Percentiles rank a stretch among this genome's conserved stretches.
These are phyloP conservation scores for Paramyrothecium sp. DNA, from an alignment of 2,329 filamentous ascomycete species.

Conservation along the genomic window DNA sequence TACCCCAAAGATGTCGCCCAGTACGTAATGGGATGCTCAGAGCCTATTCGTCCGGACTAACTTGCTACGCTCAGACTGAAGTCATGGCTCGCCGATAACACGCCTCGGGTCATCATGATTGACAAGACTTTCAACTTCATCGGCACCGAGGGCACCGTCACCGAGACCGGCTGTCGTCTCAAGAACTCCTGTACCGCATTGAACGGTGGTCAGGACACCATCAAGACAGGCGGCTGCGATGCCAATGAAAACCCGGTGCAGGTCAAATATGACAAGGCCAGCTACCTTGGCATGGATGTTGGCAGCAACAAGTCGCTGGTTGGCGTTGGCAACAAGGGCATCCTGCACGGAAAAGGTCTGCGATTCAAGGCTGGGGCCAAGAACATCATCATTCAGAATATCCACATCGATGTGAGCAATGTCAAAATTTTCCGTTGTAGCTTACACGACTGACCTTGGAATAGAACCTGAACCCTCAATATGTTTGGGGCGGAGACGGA, in stretches of 20 bases:
- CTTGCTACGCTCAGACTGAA: not conserved
- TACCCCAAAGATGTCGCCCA: no score
- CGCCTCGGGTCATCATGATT: slow-evolving; percentile 31
- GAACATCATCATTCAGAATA: not conserved
- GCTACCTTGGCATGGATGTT: slow-evolving; percentile 24
- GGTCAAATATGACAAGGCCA: slow-evolving; percentile 30
- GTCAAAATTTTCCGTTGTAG: no score
- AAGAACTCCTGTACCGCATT: slow-evolving; percentile 13
- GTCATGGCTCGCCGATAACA: not conserved
- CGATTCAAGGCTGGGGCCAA: not conserved
- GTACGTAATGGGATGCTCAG: no score
- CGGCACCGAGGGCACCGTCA: slow-evolving; percentile 16
- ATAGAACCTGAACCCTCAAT: not conserved
- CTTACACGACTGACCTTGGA: no score
- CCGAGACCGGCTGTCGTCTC: slow-evolving; percentile 12
- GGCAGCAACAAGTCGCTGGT: slow-evolving; percentile 26
- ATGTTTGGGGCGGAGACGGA: not conserved
- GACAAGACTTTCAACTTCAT: slow-evolving; percentile 25
- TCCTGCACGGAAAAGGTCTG: not conserved
- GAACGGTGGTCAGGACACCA: slow-evolving; percentile 15
- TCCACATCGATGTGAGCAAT: not conserved
- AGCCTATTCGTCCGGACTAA: no score
- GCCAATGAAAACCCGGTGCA: slow-evolving; percentile 7
- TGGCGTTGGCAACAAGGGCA: not conserved
- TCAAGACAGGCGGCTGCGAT: slow-evolving; percentile 14